These are phyloP conservation scores for Trichoderma cornu-damae DNA, from an alignment of 2,329 filamentous ascomycete species.

Conservation along the genomic window DNA sequence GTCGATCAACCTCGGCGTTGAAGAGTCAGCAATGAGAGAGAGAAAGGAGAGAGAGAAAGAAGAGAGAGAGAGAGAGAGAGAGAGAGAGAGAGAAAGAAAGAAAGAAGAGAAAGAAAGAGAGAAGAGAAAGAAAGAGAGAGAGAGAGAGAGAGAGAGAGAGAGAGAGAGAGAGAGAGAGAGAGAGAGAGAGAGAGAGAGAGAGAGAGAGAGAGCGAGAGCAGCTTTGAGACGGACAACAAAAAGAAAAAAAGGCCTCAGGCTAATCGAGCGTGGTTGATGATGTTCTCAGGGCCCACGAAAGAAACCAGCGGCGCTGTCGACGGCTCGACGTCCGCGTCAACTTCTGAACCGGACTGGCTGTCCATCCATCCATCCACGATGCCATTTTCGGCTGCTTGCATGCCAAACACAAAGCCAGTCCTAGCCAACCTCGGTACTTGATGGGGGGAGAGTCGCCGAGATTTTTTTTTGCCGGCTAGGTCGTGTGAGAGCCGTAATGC, in stretches of 20 bases:
- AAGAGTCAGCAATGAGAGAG: neutral
- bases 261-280: slow-evolving; percentile 6
- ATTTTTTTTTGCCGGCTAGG: neutral
- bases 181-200: too few relatives aligned
- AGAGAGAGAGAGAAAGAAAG: too few relatives aligned
- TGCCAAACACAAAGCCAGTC: neutral
- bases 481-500: neutral
- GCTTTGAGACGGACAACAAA: neutral
- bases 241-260: slow-evolving; percentile 6
- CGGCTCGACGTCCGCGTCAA: slow-evolving; percentile 12
- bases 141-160: too few relatives aligned
- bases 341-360: too few relatives aligned
- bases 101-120: too few relatives aligned
- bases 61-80: too few relatives aligned
- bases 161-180: too few relatives aligned
- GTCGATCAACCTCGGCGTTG: neutral
- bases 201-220: neutral
- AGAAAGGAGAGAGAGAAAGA: neutral
- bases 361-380: neutral
- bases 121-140: too few relatives aligned
- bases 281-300: slow-evolving; percentile 9
- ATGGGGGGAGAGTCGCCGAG: neutral
- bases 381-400: neutral
- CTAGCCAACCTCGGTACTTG: neutral
- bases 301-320: slow-evolving; percentile 1